Evolutionary conservation across 2,329 filamentous ascomycete species (phyloP).

Genomic region (Colletotrichum aenigma): DNA sequence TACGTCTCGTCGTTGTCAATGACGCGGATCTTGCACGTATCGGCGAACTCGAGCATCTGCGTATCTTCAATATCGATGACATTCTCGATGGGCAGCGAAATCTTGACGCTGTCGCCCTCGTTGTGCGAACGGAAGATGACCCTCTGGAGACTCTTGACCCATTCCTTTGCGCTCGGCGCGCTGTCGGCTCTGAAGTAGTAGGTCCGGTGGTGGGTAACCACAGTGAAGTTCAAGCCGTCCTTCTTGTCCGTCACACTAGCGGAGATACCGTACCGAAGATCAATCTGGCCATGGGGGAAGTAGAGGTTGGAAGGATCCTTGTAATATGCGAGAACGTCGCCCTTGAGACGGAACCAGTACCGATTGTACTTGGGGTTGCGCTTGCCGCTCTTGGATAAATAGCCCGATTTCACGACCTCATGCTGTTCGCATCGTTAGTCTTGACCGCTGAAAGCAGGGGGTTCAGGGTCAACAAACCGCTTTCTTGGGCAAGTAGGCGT

Average conservation of each 20-base stretch:
- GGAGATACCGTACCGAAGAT: slow-evolving; percentile 89
- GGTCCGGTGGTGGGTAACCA: slow-evolving; percentile 81
- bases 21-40: slow-evolving; percentile 91
- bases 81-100: slow-evolving; percentile 86
- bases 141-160: slow-evolving; percentile 92
- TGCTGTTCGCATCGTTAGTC: slow-evolving; percentile 48
- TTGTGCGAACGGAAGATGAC: slow-evolving; percentile 97
- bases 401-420: slow-evolving; percentile 82
- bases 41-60: slow-evolving; percentile 87
- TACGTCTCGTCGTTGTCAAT: slow-evolving; percentile 94
- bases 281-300: slow-evolving; percentile 90
- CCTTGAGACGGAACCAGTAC: slow-evolving; percentile 93
- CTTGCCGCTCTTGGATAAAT: slow-evolving; percentile 85
- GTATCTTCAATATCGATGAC: slow-evolving; percentile 93
- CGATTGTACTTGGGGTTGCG: slow-evolving; percentile 86
- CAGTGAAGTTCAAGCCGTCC: slow-evolving; percentile 77
- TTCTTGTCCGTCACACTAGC: slow-evolving; percentile 80
- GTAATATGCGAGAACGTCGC: slow-evolving; percentile 91
- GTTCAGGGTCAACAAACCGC: slow-evolving; percentile 56
- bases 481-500: slow-evolving; percentile 95
- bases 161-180: slow-evolving; percentile 86
- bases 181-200: slow-evolving; percentile 93
- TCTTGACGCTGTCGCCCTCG: slow-evolving; percentile 96
- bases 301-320: slow-evolving; percentile 83
- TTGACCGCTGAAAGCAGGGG: neutral